Base-by-base conservation (phyloP, 2,329 filamentous ascomycete species). In the Aspergillus floridensis region DNA sequence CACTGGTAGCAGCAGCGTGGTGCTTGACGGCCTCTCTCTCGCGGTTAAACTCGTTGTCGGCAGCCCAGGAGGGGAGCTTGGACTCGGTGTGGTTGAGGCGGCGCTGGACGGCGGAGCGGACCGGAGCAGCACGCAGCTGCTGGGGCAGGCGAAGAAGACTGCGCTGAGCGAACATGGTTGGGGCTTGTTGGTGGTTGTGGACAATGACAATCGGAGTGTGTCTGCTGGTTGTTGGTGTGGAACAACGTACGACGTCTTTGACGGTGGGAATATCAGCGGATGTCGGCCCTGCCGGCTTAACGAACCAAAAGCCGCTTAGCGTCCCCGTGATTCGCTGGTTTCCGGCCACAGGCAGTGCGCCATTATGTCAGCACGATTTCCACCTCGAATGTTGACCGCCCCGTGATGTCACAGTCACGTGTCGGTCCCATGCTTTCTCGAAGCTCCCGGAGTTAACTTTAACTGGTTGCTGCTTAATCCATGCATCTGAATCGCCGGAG, bases 41-140 rank as follows among this genome's bases (percentile, higher is more conserved):
- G 73, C 89, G 88, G 83, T 96, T 88, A 85, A 98, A 99, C 73
- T 88, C 87, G 81, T 96, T 98, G 82, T 96, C 90, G 77, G 83
- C 82, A 59, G 83, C 76, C 71, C 88, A 86, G 22, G 53, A 55
- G 70, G 90, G 82, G 70, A 78, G 79, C 70, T 82, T 81, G 66
- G 77, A 73, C 65, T 80, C 76, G 70, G 84, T 82, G 81, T 85
- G 88, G 75, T 87, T 88, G 72, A 91, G 84, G 70, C 88, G 88
- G 77, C 90, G 87, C 82, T 91, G 89, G 69, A 85, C 68, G 64
- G 80, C 76, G 55, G 79, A 79, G 73, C 85, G 86, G 71, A 81
- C 75, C 70, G 81, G 79, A 64, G 82, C 78, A 49, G 72, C 71
- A 72, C 85, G 85, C 68, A 87, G 76, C 77, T 85, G 85, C 70